Conservation (phyloP, 805 yeast genomes). For the Suhomyces tanzawaensis region DNA sequence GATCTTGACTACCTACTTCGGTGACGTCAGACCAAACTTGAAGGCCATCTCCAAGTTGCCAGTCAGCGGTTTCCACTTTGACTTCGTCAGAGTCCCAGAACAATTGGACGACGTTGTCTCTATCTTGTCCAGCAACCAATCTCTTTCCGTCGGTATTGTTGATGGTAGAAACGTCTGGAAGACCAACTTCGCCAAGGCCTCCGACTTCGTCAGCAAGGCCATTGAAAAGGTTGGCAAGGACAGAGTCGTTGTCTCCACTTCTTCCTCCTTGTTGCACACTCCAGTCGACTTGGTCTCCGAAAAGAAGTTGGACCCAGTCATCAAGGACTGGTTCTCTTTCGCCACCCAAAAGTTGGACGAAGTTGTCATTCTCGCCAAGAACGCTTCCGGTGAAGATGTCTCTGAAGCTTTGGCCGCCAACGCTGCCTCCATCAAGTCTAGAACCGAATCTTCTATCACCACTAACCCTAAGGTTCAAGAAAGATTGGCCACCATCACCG, state of each 20-base stretch:
- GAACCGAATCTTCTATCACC: constrained; percentile 84
- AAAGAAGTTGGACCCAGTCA: constrained; percentile 83
- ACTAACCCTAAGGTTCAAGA: constrained; percentile 87
- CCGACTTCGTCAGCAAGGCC: constrained; percentile 78
- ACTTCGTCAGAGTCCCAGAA: constrained; percentile 93
- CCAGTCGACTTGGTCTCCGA: constrained; percentile 95
- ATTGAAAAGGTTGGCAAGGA: constrained; percentile 80
- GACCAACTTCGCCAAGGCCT: constrained; percentile 87
- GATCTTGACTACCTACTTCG: constrained; percentile 89
- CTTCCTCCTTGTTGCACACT: constrained; percentile 96
- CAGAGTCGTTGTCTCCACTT: constrained; percentile 86
- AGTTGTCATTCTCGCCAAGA: constrained; percentile 88
- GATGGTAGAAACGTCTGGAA: constrained; percentile 99
- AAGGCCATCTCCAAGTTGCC: constrained; percentile 85
- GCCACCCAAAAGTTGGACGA: constrained; percentile 95
- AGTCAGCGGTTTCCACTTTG: constrained; percentile 94
- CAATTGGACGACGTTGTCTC: constrained; percentile 83
- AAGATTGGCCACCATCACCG: constrained; percentile 77
- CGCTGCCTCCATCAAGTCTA: constrained; percentile 79
- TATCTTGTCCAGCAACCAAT: constrained; percentile 66
- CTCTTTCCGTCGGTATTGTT: constrained; percentile 92
- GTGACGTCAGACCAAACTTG: constrained; percentile 97
- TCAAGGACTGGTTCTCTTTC: constrained; percentile 97
- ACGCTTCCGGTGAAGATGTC: constrained; percentile 80
- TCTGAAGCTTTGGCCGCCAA: constrained; percentile 77